Evolutionary conservation across 2,329 filamentous ascomycete species (phyloP).

Genomic region (Apiospora hydei): DNA sequence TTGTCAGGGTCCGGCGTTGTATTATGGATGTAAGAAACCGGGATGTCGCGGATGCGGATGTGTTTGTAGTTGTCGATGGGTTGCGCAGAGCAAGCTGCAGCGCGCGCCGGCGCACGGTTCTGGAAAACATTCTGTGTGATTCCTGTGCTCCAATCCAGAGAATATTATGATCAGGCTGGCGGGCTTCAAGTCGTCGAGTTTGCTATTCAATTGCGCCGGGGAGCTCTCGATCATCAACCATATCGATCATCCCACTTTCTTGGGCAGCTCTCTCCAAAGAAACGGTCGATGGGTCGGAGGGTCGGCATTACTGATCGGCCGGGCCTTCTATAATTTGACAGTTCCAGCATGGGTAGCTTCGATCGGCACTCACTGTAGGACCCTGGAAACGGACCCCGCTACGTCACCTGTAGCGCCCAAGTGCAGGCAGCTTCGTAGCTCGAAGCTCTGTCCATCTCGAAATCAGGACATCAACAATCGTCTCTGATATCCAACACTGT

Average conservation of each 20-base stretch:
- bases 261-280: slow-evolving; percentile 3
- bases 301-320: slow-evolving; percentile 28
- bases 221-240: not conserved
- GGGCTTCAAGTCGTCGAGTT: not conserved
- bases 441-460: not conserved
- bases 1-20: slow-evolving; percentile 55
- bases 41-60: not conserved
- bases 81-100: slow-evolving; percentile 22
- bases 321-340: not conserved
- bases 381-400: slow-evolving; percentile 19
- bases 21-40: slow-evolving; percentile 19
- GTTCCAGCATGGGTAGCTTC: slow-evolving; percentile 24
- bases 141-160: not conserved
- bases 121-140: not conserved
- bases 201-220: not conserved
- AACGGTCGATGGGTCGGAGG: slow-evolving; percentile 22
- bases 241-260: slow-evolving; percentile 26
- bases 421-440: slow-evolving; percentile 1
- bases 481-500: not conserved
- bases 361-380: slow-evolving; percentile 7
- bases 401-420: slow-evolving; percentile 15
- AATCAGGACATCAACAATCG: not conserved
- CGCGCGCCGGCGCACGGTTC: slow-evolving; percentile 20
- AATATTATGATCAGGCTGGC: not conserved
- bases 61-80: not conserved